A percentile compares a stretch with the other conserved stretches of the same genome.
Conservation (phyloP, 768 basidiomycete genomes). For the Phylloporus sp. region DNA sequence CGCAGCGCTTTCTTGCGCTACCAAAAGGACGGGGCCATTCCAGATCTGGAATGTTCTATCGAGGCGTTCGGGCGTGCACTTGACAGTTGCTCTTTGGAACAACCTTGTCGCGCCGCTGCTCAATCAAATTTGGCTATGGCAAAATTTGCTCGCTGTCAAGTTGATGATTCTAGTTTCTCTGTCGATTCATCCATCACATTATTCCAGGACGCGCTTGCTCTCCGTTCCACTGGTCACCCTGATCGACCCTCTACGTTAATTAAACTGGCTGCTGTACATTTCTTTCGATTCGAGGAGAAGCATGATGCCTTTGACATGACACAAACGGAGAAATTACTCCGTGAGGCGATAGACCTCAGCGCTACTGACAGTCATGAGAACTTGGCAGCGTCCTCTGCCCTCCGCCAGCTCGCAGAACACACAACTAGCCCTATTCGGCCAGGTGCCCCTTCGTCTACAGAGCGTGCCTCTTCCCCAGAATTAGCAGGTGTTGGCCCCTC, state of each 20-base stretch:
- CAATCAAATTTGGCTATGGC: not conserved
- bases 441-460: not conserved
- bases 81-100: not conserved
- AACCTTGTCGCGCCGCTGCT: constrained; percentile 3
- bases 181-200: not conserved
- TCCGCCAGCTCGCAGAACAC: not conserved
- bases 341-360: not conserved
- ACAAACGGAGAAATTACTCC: not conserved
- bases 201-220: not conserved
- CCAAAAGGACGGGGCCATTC: not conserved
- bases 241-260: constrained; percentile 3
- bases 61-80: not conserved
- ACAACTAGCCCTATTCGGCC: no score
- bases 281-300: not conserved
- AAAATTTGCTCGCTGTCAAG: not conserved
- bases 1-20: not conserved
- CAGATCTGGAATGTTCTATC: not conserved
- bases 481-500: not conserved
- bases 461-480: not conserved
- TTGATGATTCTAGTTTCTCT: not conserved
- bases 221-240: constrained; percentile 2
- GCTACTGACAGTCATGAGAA: not conserved
- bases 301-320: not conserved
- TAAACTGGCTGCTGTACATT: not conserved
- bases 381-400: not conserved